These are phyloP conservation scores for Cystobasidiaceae sp. DNA, from an alignment of 1,284 basidiomycete species.

Conservation along the genomic window DNA sequence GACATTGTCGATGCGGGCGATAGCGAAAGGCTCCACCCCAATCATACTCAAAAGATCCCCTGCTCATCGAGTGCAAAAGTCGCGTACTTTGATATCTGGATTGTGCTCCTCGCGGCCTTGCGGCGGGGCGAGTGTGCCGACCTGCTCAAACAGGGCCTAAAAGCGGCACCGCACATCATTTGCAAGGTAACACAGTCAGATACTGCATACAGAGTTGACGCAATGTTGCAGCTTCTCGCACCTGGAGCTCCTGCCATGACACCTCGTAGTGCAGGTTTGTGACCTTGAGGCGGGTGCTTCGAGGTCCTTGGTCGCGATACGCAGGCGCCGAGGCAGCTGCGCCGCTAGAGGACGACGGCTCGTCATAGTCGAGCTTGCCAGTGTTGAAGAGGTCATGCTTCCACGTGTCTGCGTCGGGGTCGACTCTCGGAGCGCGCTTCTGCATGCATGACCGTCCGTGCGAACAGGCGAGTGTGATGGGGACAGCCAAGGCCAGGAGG, in stretches of 20 bases:
- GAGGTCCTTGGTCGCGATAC: background rate
- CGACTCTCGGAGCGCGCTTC: constrained; percentile 8
- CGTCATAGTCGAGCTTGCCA: constrained; percentile 29
- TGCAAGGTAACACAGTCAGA: background rate
- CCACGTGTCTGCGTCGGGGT: constrained; percentile 23
- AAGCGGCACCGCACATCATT: background rate
- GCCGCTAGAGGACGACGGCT: constrained; percentile 6
- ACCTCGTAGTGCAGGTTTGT: constrained; percentile 92
- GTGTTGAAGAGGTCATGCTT: constrained; percentile 29
- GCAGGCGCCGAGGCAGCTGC: background rate
- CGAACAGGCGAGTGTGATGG: too few species aligned
- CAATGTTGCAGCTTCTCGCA: constrained; percentile 51
- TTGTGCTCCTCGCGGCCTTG: constrained; percentile 56
- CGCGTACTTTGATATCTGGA: constrained; percentile 80
- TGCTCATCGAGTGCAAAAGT: background rate
- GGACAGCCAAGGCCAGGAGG: too few species aligned
- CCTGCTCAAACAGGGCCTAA: constrained; percentile 83
- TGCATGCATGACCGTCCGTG: too few species aligned
- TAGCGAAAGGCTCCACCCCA: too few species aligned
- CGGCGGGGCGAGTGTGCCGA: constrained; percentile 64
- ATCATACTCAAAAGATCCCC: too few species aligned
- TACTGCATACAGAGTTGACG: background rate
- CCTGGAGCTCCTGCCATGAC: constrained; percentile 77
- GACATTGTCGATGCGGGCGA: background rate
- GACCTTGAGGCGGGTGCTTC: constrained; percentile 65